phyloP scores from a whole-genome alignment of 805 yeast genomes.

The Lipomyces kockii region DNA sequence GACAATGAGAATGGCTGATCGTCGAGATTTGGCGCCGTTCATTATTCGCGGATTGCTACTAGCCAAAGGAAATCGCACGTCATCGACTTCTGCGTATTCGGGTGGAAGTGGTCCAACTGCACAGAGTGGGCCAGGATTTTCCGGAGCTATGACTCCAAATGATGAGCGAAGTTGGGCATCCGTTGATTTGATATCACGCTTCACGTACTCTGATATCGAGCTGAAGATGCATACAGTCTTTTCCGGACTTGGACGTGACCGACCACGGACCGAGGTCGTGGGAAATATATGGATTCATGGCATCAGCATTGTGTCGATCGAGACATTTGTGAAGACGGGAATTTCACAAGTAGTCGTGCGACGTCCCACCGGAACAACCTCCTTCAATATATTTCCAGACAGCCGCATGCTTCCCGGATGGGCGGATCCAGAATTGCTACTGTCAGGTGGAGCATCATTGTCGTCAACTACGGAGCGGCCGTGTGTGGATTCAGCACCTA shows the following conservation, averaged over 20 bases:
- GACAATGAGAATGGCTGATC: slow-evolving; percentile 60
- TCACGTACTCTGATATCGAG: slow-evolving; percentile 67
- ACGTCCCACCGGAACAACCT: slow-evolving; percentile 68
- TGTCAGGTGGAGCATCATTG: not conserved
- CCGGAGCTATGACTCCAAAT: slow-evolving; percentile 33
- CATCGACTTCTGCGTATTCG: slow-evolving; percentile 34
- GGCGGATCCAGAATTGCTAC: slow-evolving; percentile 10
- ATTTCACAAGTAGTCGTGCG: slow-evolving; percentile 52
- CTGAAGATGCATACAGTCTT: slow-evolving; percentile 50
- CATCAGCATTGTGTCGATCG: slow-evolving; percentile 58
- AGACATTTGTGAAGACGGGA: slow-evolving; percentile 49
- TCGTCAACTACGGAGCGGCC: not conserved
- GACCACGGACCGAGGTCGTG: slow-evolving; percentile 37
- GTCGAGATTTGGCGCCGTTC: slow-evolving; percentile 65
- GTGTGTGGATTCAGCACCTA: not conserved
- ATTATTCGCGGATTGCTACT: slow-evolving; percentile 61
- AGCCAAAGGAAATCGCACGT: slow-evolving; percentile 47
- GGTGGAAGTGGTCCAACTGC: not conserved
- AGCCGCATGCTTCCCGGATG: slow-evolving; percentile 46
- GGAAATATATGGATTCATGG: slow-evolving; percentile 66
- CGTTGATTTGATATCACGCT: slow-evolving; percentile 69
- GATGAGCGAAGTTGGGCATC: slow-evolving; percentile 65
- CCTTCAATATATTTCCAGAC: slow-evolving; percentile 53
- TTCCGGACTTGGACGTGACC: slow-evolving; percentile 30
- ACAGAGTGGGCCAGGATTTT: not conserved